Evolutionary conservation across 2,329 filamentous ascomycete species (phyloP).

Genomic region (Microsporum ferrugineum): DNA sequence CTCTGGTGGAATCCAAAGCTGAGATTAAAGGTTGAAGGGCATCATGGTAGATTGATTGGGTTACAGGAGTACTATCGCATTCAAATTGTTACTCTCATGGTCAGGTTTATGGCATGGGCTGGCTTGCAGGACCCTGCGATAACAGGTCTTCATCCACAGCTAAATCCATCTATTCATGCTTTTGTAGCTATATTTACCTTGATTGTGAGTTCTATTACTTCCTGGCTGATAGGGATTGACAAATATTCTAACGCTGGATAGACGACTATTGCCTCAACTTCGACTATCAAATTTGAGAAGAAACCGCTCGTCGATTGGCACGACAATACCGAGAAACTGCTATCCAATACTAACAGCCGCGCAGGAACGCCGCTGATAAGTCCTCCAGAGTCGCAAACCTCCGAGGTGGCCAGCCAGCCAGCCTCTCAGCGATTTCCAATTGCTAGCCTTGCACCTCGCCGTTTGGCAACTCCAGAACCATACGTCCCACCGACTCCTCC

Average conservation of each 20-base stretch:
- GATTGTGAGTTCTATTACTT: slow-evolving; percentile 22
- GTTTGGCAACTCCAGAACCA: slow-evolving; percentile 15
- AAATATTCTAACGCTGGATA: slow-evolving; percentile 19
- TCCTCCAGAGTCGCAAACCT: slow-evolving; percentile 14
- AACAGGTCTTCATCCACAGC: slow-evolving; percentile 22
- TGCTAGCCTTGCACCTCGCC: slow-evolving; percentile 27
- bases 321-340: slow-evolving; percentile 25
- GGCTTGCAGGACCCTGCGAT: slow-evolving; percentile 30
- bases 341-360: slow-evolving; percentile 16
- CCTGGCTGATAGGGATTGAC: neutral
- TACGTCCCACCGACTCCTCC: slow-evolving; percentile 29
- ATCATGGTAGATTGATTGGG: slow-evolving; percentile 31
- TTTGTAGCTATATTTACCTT: slow-evolving; percentile 32
- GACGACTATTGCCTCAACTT: slow-evolving; percentile 29
- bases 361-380: slow-evolving; percentile 11
- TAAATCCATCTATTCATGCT: slow-evolving; percentile 28
- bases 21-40: slow-evolving; percentile 33
- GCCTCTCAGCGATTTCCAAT: slow-evolving; percentile 29
- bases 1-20: slow-evolving; percentile 42
- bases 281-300: slow-evolving; percentile 30
- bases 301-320: slow-evolving; percentile 34
- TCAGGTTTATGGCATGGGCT: slow-evolving; percentile 36
- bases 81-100: slow-evolving; percentile 36
- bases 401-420: slow-evolving; percentile 12
- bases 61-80: slow-evolving; percentile 37